These are phyloP conservation scores for Kitagawia praeruptora DNA, from an alignment of 129 eudicot genomes.

Conservation along the genomic window DNA sequence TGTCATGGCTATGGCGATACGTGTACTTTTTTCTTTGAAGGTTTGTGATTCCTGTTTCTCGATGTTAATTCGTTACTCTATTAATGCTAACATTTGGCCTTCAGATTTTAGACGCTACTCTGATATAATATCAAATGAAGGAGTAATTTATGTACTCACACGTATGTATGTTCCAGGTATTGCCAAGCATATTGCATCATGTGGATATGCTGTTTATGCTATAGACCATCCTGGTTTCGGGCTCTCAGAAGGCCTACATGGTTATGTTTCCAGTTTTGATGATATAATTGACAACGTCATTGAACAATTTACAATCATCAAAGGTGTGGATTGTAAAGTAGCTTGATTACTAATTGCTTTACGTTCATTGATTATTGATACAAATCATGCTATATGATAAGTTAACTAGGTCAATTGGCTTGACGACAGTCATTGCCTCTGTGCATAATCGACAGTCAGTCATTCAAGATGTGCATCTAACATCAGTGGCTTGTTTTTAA, in stretches of 20 bases:
- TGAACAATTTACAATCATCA: slow-evolving; percentile 69
- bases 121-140: background rate
- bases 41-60: slow-evolving; percentile 27
- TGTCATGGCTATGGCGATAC: slow-evolving; percentile 99
- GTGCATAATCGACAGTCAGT: background rate
- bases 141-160: background rate
- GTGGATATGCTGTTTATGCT: slow-evolving; percentile 91
- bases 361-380: background rate
- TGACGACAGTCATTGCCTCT: background rate
- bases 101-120: background rate
- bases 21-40: slow-evolving; percentile 97
- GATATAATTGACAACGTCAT: slow-evolving; percentile 69
- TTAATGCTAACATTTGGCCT: background rate
- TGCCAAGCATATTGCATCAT: slow-evolving; percentile 68
- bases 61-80: background rate
- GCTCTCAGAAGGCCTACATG: slow-evolving; percentile 88
- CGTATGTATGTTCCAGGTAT: slow-evolving; percentile 39
- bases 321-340: slow-evolving; percentile 37
- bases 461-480: background rate
- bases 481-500: background rate
- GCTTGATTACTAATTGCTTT: background rate
- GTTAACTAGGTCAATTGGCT: background rate
- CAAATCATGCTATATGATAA: background rate
- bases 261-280: slow-evolving; percentile 56
- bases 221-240: slow-evolving; percentile 98